phyloP scores from a whole-genome alignment of 2,329 filamentous ascomycete species.

The Chaetomium sp. region DNA sequence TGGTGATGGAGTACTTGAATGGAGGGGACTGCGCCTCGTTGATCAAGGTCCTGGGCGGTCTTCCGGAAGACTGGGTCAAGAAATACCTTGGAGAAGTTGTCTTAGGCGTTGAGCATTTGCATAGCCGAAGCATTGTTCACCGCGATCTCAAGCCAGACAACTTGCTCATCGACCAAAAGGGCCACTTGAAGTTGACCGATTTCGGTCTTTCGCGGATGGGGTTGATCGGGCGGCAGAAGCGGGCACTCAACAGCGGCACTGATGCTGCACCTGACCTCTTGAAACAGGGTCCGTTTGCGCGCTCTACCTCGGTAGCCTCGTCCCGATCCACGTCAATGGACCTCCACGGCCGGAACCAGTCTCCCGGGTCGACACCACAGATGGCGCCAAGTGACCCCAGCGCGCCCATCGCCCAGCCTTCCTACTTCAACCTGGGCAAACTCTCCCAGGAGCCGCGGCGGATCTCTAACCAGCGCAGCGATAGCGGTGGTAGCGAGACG shows the following conservation, averaged over 20 bases:
- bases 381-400: slow-evolving; percentile 71
- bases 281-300: slow-evolving; percentile 84
- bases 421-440: slow-evolving; percentile 77
- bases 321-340: slow-evolving; percentile 93
- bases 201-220: slow-evolving; percentile 98
- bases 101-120: slow-evolving; percentile 91
- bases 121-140: slow-evolving; percentile 91
- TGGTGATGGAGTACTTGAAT: slow-evolving; percentile 99
- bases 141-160: slow-evolving; percentile 97
- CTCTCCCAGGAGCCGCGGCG: slow-evolving; percentile 53
- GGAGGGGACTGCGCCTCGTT: slow-evolving; percentile 94
- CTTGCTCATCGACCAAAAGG: slow-evolving; percentile 91
- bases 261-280: slow-evolving; percentile 89
- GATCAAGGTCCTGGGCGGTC: slow-evolving; percentile 85
- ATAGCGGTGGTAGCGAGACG: slow-evolving; percentile 85
- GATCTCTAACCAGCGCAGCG: slow-evolving; percentile 77
- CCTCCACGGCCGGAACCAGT: slow-evolving; percentile 64
- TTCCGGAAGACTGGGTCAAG: slow-evolving; percentile 96
- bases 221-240: slow-evolving; percentile 90
- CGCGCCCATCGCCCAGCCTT: slow-evolving; percentile 69
- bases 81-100: slow-evolving; percentile 96
- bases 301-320: slow-evolving; percentile 77
- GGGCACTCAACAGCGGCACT: slow-evolving; percentile 69
- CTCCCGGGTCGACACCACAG: slow-evolving; percentile 76
- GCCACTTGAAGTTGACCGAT: slow-evolving; percentile 93